A percentile compares a stretch with the other conserved stretches of the same genome.
Evolutionary conservation across 805 yeast genomes (phyloP).

Genomic region (Ogataea ganodermae): DNA sequence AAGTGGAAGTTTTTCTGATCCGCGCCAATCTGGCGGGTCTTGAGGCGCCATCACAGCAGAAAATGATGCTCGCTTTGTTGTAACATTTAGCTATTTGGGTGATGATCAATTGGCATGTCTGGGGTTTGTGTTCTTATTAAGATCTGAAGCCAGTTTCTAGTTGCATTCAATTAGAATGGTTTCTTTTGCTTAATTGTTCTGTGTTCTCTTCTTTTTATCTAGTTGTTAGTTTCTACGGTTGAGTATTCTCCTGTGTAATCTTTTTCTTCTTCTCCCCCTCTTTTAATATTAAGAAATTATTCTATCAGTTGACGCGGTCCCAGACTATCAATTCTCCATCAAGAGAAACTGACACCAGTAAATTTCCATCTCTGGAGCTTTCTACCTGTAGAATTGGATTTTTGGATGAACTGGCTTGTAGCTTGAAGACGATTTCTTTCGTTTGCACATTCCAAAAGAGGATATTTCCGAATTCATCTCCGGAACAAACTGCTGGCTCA

Average conservation of each 20-base stretch:
- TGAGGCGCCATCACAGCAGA: constrained; percentile 1
- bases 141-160: constrained; percentile 6
- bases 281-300: constrained; percentile 6
- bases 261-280: constrained; percentile 16
- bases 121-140: constrained; percentile 9
- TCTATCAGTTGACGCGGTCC: constrained; percentile 16
- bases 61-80: constrained; percentile 5
- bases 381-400: constrained; percentile 45
- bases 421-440: constrained; percentile 43
- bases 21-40: neutral
- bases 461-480: constrained; percentile 56
- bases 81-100: constrained; percentile 11
- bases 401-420: constrained; percentile 21
- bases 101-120: constrained; percentile 9
- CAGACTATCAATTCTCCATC: constrained; percentile 34
- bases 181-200: constrained; percentile 11
- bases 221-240: constrained; percentile 16
- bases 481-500: constrained; percentile 53
- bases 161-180: constrained; percentile 20
- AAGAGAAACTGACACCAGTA: constrained; percentile 36
- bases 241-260: constrained; percentile 21
- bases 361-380: constrained; percentile 37
- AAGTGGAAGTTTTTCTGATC: neutral
- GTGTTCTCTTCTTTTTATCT: constrained; percentile 12
- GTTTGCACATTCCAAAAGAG: constrained; percentile 70